Evolutionary conservation across 768 basidiomycete species (phyloP), one percentile per base, ranked within the genome.

Genomic region (Tulasnella calospora): DNA sequence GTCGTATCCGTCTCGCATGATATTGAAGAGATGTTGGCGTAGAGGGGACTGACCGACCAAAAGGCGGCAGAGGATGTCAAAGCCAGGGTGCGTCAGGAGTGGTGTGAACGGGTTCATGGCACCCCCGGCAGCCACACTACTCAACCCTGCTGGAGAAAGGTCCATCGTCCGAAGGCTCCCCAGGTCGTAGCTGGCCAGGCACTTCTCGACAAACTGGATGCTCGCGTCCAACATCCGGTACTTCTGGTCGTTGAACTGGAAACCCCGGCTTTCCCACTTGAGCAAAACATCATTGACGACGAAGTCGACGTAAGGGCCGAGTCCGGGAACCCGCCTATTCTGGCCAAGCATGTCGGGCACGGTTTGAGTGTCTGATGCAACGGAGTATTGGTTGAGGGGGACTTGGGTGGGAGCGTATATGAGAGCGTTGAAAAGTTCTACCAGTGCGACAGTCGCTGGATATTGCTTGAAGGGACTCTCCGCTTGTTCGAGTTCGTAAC

Each of bases 241-340:
- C 79, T 92, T 85, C 82, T 98, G 95, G 17, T 89, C 89, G 15
- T 90, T 90, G 41, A 88, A 88, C 3, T 89, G 86, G 82, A 92
- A 98, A 79, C 93, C 94, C 69, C 96, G 88, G 69, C 86, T 88
- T 19, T 90, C 87, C 61, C 94, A 91, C 74, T 91, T 90, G 41
- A 91, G 88, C 80, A 98, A 93, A 3, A 99, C 94, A 71, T 92
- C 93, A 81, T 98, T 95, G 79, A 97, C 85, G 76, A 96, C 92
- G 82, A 97, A 98, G n/a, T 88, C 86, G 15, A 91, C 87, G 84
- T 93, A 97, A 0, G 95, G 94, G 0, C 87, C 89, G 76, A 96
- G 89, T 0, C 95, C 95, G 0, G 92, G 91, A 21, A 90, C 84
- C 30, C 95, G 90, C 81, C 94, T 92, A 9, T 92, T 91, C 70